A percentile compares a stretch with the other conserved stretches of the same genome.
Conservation (phyloP, 148 eudicot genomes). For the Heliosperma pusillum region DNA sequence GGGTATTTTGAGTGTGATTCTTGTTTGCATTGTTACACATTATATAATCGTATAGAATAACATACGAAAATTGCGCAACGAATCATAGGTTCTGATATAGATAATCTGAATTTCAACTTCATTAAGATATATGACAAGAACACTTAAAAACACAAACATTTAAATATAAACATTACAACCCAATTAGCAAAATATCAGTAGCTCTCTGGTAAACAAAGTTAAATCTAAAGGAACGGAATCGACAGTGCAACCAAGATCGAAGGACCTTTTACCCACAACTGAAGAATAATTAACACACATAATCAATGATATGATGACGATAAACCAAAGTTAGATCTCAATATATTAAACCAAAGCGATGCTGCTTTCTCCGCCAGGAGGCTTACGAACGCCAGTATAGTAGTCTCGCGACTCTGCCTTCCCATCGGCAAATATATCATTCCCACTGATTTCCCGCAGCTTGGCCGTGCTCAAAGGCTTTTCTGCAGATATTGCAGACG, state of each 20-base stretch:
- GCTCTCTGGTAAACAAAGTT: conserved; percentile 21
- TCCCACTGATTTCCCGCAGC: conserved; percentile 91
- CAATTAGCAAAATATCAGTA: conserved; percentile 40
- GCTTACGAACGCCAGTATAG: conserved; percentile 90
- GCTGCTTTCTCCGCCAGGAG: conserved; percentile 98
- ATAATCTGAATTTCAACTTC: conserved; percentile 27
- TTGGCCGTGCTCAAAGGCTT: conserved; percentile 78
- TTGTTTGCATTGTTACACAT: no score
- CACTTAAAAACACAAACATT: conserved; percentile 24
- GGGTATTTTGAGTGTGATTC: no score
- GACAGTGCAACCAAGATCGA: neutral
- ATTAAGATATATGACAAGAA: conserved; percentile 22
- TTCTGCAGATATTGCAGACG: conserved; percentile 53
- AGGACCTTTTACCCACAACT: neutral
- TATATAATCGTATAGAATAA: no score
- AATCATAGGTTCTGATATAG: no score
- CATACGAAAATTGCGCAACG: no score
- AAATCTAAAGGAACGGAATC: neutral
- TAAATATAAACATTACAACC: conserved; percentile 43
- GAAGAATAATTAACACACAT: conserved; percentile 7
- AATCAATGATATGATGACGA: conserved; percentile 10
- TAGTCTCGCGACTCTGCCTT: conserved; percentile 84
- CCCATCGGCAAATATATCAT: conserved; percentile 79
- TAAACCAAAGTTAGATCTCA: conserved; percentile 14
- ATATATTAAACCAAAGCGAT: conserved; percentile 64